phyloP scores from a whole-genome alignment of 2,329 filamentous ascomycete species.

The Stemphylium vesicarium region DNA sequence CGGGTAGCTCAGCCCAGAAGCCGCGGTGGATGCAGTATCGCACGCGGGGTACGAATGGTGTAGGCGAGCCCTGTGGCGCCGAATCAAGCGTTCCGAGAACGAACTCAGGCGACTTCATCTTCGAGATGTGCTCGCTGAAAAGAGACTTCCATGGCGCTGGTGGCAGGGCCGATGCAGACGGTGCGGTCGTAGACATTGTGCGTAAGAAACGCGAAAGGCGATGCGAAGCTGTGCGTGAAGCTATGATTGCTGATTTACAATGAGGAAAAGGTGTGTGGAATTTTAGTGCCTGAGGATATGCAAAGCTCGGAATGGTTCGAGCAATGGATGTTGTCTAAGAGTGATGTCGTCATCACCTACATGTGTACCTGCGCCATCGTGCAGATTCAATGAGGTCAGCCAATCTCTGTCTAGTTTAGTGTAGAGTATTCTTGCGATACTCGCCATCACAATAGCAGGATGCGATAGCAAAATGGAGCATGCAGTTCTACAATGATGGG shows the following conservation, averaged over 20 bases:
- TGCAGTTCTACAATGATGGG: too few relatives aligned
- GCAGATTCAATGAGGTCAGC: conserved; percentile 17
- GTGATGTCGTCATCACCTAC: conserved; percentile 30
- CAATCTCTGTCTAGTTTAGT: background rate
- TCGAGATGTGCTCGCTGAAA: conserved; percentile 58
- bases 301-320: background rate
- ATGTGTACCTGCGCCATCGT: conserved; percentile 10
- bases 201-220: conserved; percentile 51
- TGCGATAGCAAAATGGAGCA: background rate
- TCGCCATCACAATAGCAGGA: background rate
- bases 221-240: conserved; percentile 41
- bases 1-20: conserved; percentile 76
- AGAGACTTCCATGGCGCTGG: conserved; percentile 60
- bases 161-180: conserved; percentile 42
- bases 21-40: conserved; percentile 86
- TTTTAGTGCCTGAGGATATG: background rate
- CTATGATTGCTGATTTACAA: conserved; percentile 45
- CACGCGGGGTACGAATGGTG: conserved; percentile 61
- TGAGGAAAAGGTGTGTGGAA: background rate
- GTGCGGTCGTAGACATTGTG: conserved; percentile 56
- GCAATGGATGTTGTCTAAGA: conserved; percentile 10
- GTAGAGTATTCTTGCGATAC: background rate
- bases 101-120: conserved; percentile 58
- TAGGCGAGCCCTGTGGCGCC: conserved; percentile 50
- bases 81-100: conserved; percentile 58